Conservation (phyloP, 495 filamentous ascomycete species). For the Neurospora sp. region DNA sequence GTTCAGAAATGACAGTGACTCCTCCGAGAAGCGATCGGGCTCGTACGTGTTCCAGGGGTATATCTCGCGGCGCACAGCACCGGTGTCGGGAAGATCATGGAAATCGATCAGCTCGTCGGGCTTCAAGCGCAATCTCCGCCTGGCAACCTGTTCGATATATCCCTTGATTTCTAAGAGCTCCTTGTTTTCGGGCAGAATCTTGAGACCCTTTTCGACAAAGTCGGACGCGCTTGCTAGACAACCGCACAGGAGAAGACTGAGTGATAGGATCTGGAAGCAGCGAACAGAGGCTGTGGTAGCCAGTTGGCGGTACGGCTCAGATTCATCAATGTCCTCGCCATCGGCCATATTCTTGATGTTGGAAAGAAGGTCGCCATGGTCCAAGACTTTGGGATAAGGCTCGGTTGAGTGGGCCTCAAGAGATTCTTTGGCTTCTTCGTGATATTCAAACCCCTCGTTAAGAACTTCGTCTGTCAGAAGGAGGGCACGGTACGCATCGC, state of each 20-base stretch:
- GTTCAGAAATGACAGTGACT: slow-evolving; percentile 61
- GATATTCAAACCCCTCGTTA: slow-evolving; percentile 59
- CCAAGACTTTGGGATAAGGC: slow-evolving; percentile 26
- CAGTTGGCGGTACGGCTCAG: slow-evolving; percentile 22
- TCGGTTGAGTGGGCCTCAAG: slow-evolving; percentile 22
- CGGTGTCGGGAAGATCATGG: slow-evolving; percentile 55
- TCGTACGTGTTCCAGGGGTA: slow-evolving; percentile 94
- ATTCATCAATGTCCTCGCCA: slow-evolving; percentile 18
- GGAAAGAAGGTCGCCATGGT: slow-evolving; percentile 31
- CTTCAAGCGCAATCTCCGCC: slow-evolving; percentile 31
- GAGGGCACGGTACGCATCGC: slow-evolving; percentile 83
- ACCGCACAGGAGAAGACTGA: slow-evolving; percentile 54
- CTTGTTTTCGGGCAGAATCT: slow-evolving; percentile 29
- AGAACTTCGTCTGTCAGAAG: slow-evolving; percentile 71
- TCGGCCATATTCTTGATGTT: slow-evolving; percentile 27
- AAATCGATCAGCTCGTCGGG: slow-evolving; percentile 35
- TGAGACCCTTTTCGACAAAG: slow-evolving; percentile 49
- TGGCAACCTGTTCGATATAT: slow-evolving; percentile 38
- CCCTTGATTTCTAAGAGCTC: slow-evolving; percentile 37
- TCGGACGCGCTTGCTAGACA: slow-evolving; percentile 60
- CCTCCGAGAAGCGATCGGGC: slow-evolving; percentile 66
- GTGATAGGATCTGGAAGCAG: slow-evolving; percentile 47
- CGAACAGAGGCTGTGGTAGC: slow-evolving; percentile 36
- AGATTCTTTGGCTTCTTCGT: slow-evolving; percentile 42
- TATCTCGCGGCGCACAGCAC: slow-evolving; percentile 70